A percentile compares a stretch with the other conserved stretches of the same genome.
These are phyloP conservation scores for Phtheirospermum japonicum DNA, from an alignment of 257 asterid species.

Conservation along the genomic window DNA sequence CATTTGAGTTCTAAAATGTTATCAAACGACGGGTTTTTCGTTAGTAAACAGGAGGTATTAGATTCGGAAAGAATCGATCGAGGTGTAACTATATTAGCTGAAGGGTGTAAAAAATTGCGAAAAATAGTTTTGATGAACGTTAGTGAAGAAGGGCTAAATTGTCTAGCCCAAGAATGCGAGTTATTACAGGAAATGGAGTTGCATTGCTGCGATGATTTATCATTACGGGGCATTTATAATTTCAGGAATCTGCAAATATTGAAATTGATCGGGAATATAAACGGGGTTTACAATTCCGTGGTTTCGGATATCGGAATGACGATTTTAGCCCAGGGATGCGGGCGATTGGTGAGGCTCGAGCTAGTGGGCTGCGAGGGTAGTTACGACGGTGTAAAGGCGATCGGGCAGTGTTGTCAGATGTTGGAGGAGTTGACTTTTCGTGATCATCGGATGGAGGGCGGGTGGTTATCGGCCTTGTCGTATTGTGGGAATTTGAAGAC, in stretches of 20 bases:
- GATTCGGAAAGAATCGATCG: slow-evolving; percentile 48
- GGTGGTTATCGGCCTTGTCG: slow-evolving; percentile 87
- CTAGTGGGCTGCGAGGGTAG: slow-evolving; percentile 93
- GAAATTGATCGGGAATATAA: slow-evolving; percentile 61
- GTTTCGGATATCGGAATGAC: slow-evolving; percentile 92
- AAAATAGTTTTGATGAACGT: slow-evolving; percentile 57
- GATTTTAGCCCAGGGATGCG: slow-evolving; percentile 85
- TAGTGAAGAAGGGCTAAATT: slow-evolving; percentile 63
- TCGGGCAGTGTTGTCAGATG: slow-evolving; percentile 88
- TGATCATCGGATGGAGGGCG: slow-evolving; percentile 89
- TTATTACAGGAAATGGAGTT: slow-evolving; percentile 87
- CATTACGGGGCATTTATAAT: slow-evolving; percentile 56
- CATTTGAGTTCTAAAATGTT: slow-evolving; percentile 45
- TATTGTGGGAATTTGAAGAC: slow-evolving; percentile 79
- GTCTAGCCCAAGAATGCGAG: slow-evolving; percentile 69
- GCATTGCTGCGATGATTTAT: slow-evolving; percentile 58
- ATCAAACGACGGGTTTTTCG: slow-evolving; percentile 44
- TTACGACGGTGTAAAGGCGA: slow-evolving; percentile 84
- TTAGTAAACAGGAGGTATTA: slow-evolving; percentile 49
- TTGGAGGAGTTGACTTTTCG: slow-evolving; percentile 64
- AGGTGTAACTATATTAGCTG: slow-evolving; percentile 68
- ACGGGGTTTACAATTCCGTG: slow-evolving; percentile 59
- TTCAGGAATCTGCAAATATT: slow-evolving; percentile 77
- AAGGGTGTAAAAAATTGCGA: slow-evolving; percentile 65
- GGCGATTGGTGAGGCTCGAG: slow-evolving; percentile 77